phyloP scores from a whole-genome alignment of 1,139 yeast species.

The Yamadazyma taylorii region DNA sequence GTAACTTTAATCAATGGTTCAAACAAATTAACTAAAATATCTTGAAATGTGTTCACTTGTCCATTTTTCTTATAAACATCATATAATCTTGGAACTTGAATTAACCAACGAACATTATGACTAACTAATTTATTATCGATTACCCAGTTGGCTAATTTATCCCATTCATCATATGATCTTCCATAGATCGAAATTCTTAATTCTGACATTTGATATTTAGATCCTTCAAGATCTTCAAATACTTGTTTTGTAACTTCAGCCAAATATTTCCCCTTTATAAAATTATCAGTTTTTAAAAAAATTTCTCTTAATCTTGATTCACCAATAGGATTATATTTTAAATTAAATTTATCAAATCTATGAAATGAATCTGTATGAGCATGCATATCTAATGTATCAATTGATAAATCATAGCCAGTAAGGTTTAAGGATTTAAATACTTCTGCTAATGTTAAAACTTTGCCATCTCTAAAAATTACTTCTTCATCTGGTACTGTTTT shows the following conservation, averaged over 20 bases:
- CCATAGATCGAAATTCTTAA: slow-evolving; percentile 95
- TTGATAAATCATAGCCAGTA: slow-evolving; percentile 91
- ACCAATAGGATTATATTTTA: slow-evolving; percentile 97
- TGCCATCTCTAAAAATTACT: slow-evolving; percentile 92
- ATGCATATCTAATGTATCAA: slow-evolving; percentile 98
- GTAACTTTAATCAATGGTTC: slow-evolving; percentile 93
- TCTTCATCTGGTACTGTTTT: slow-evolving; percentile 69
- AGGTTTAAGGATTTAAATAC: slow-evolving; percentile 89
- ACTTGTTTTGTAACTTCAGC: slow-evolving; percentile 96
- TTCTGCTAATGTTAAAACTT: slow-evolving; percentile 78
- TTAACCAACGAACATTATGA: slow-evolving; percentile 94
- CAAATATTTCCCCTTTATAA: slow-evolving; percentile 79
- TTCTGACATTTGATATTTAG: slow-evolving; percentile 97
- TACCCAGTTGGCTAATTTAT: slow-evolving; percentile 91
- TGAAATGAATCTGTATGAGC: slow-evolving; percentile 98
- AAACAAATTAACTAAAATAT: slow-evolving; percentile 75
- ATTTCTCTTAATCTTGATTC: slow-evolving; percentile 96
- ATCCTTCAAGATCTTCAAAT: slow-evolving; percentile 86
- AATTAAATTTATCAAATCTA: slow-evolving; percentile 94
- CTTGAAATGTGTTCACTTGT: slow-evolving; percentile 69
- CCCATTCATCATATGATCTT: slow-evolving; percentile 89
- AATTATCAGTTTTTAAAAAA: slow-evolving; percentile 92
- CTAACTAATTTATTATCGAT: slow-evolving; percentile 88
- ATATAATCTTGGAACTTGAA: slow-evolving; percentile 92
- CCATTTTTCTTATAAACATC: slow-evolving; percentile 83